Conservation (phyloP, 2,329 filamentous ascomycete species). For the Paecilomyces formosus region DNA sequence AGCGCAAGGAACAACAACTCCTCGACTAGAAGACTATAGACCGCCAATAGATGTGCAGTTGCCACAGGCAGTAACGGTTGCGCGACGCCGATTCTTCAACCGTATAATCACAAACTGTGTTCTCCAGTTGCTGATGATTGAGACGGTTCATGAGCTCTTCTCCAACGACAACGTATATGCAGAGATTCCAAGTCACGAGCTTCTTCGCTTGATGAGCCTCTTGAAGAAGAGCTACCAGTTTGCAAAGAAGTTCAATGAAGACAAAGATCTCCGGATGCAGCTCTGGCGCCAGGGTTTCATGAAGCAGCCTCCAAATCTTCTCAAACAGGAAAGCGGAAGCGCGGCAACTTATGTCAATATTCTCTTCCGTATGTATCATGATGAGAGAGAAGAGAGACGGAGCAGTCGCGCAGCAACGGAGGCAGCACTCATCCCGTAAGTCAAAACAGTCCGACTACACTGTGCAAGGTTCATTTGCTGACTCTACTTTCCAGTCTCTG, state of each 20-base stretch:
- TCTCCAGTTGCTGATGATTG: constrained; percentile 95
- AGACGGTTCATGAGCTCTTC: constrained; percentile 97
- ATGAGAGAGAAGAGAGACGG: constrained; percentile 73
- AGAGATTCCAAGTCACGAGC: constrained; percentile 82
- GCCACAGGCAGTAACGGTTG: constrained; percentile 85
- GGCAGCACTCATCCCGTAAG: constrained; percentile 74
- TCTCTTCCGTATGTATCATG: constrained; percentile 93
- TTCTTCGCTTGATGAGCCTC: constrained; percentile 85
- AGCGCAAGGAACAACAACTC: constrained; percentile 21
- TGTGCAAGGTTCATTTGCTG: constrained; percentile 9
- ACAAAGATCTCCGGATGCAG: constrained; percentile 89
- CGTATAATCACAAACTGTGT: constrained; percentile 99
- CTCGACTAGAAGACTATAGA: constrained; percentile 76
- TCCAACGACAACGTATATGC: constrained; percentile 93
- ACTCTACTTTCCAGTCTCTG: constrained; percentile 53
- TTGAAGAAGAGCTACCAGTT: constrained; percentile 96
- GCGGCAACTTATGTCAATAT: constrained; percentile 95
- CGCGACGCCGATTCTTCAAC: constrained; percentile 93
- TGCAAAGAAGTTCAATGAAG: constrained; percentile 93
- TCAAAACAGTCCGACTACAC: constrained; percentile 7
- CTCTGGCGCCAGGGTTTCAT: constrained; percentile 98
- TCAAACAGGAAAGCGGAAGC: constrained; percentile 92
- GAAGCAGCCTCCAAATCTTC: constrained; percentile 94
- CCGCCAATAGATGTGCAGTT: constrained; percentile 70
- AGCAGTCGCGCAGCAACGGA: constrained; percentile 78